These are phyloP conservation scores for Pythium grandisporangium DNA, from an alignment of 352 stramenopile species.

Conservation along the genomic window DNA sequence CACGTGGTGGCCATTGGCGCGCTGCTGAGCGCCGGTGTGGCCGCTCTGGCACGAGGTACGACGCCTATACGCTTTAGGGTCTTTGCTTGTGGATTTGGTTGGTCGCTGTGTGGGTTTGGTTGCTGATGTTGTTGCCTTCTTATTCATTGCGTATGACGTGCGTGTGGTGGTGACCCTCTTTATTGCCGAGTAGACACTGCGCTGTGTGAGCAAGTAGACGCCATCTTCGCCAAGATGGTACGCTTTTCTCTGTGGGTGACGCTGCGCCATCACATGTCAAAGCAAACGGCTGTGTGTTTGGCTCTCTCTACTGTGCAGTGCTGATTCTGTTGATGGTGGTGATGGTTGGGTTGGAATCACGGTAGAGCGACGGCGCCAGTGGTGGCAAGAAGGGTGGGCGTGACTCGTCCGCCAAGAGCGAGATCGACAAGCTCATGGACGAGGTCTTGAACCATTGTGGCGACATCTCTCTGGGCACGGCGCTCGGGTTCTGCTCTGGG, in stretches of 20 bases:
- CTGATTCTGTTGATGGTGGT: too few relatives aligned
- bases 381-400: slow-evolving; percentile 3
- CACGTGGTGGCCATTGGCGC: slow-evolving; percentile 28
- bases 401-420: slow-evolving; percentile 20
- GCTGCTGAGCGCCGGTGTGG: slow-evolving; percentile 35
- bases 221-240: slow-evolving; percentile 23
- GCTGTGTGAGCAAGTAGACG: slow-evolving; percentile 33
- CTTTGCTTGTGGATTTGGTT: too few relatives aligned
- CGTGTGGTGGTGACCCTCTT: too few relatives aligned
- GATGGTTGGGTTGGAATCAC: too few relatives aligned
- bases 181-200: slow-evolving; percentile 27
- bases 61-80: too few relatives aligned
- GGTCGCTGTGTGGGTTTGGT: not conserved
- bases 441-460: slow-evolving; percentile 44
- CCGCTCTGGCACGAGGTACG: slow-evolving; percentile 25
- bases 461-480: slow-evolving; percentile 60
- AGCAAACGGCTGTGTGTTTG: too few relatives aligned
- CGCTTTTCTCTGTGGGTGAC: too few relatives aligned
- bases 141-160: too few relatives aligned
- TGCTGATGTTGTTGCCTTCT: too few relatives aligned
- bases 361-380: slow-evolving; percentile 1
- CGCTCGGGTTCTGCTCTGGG: slow-evolving; percentile 75
- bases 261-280: too few relatives aligned
- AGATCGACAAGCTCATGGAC: slow-evolving; percentile 58
- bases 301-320: too few relatives aligned